These are phyloP conservation scores for Aspergillus clavatus DNA, from an alignment of 2,329 filamentous ascomycete species.

Conservation along the genomic window DNA sequence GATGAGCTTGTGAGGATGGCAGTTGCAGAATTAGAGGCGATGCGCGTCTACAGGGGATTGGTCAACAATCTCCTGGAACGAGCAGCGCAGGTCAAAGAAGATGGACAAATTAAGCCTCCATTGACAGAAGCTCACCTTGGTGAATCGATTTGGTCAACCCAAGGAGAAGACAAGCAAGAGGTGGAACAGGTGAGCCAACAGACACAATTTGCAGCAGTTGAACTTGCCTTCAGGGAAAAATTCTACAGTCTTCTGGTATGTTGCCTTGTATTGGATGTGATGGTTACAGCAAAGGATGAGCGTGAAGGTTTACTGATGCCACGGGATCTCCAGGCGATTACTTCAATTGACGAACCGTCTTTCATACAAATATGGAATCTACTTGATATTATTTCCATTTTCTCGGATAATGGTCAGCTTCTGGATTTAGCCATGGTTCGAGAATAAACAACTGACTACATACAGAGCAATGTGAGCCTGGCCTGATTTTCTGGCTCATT, in stretches of 20 bases:
- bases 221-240: constrained; percentile 74
- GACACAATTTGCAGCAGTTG: constrained; percentile 62
- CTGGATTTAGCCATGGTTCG: background rate
- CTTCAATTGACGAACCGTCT: constrained; percentile 67
- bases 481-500: constrained; percentile 80
- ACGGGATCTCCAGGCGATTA: constrained; percentile 55
- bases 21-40: constrained; percentile 30
- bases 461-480: constrained; percentile 62
- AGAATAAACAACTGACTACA: constrained; percentile 17
- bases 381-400: constrained; percentile 81
- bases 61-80: constrained; percentile 56
- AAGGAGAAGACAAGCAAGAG: constrained; percentile 16
- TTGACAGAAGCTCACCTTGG: constrained; percentile 62
- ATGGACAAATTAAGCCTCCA: constrained; percentile 64
- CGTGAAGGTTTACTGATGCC: constrained; percentile 9
- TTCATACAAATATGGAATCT: constrained; percentile 91
- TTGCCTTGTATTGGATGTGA: constrained; percentile 5
- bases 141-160: constrained; percentile 38
- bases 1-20: constrained; percentile 24
- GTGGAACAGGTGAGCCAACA: constrained; percentile 48
- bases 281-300: background rate
- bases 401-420: constrained; percentile 73
- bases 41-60: constrained; percentile 47
- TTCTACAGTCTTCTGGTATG: constrained; percentile 77
- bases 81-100: constrained; percentile 56